Evolutionary conservation across 495 filamentous ascomycete species (phyloP), one percentile per base, ranked within the genome.

Genomic region (Aspergillus avenaceus): DNA sequence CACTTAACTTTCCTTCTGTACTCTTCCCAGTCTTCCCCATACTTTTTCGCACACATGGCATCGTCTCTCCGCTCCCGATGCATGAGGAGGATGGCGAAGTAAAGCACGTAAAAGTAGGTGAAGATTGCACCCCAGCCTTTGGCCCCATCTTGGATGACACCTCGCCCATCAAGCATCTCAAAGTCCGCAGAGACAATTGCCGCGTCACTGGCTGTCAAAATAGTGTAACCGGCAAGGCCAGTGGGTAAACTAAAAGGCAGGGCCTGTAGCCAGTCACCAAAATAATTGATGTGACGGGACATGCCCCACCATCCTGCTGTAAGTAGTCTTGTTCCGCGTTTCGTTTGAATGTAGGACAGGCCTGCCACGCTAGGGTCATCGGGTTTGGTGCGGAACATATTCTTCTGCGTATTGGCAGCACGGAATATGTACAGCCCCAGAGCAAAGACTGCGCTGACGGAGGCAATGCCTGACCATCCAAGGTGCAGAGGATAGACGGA

Each of bases 271-370:
- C 90, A 95, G 65, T 96, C 90, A 36, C 90, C 91, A 12, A 91
- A 65, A 60, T 96, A 95, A 69, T 95, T 96, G 70, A 93, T 88
- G 63, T 96, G 91, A 22, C 91, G 75, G 8, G 87, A 83, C 8
- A 77, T 70, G 19, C 90, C 91, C 91, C 90, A 95, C 91, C 91
- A 96, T 23, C 90, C 90, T 4, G 84, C 83, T 4, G 80, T 79
- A 49, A 96, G 77, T 21, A 95, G 76, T 34, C 80, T 81, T 14
- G 81, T 83, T 18, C 90, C 90, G 1, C 80, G 73, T 66, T 83
- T 84, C 22, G 90, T 96, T 67, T 88, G 68, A 40, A 95, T 86
- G 64, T 83, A 92, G 55, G 81, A 81, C 28, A 96, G 76, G 58
- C 90, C 80, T 18, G 73, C 67, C 40, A 95, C 75, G 16, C 69